phyloP scores from a whole-genome alignment of 108 stramenopile species.

The Tribonema minus region DNA sequence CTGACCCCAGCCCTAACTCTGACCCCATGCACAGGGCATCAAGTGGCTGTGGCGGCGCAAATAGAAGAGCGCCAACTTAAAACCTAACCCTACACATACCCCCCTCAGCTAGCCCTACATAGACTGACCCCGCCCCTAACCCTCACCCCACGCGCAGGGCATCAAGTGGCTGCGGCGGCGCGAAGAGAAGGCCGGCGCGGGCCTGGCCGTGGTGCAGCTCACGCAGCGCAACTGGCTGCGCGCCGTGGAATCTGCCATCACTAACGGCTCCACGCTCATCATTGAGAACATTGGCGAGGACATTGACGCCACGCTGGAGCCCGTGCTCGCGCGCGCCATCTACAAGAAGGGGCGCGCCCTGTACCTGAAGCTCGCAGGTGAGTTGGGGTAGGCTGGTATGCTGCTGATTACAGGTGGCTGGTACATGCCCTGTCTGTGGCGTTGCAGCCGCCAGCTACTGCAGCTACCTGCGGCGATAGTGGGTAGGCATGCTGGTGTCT shows the following conservation, averaged over 20 bases:
- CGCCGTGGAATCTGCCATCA: slow-evolving; percentile 65
- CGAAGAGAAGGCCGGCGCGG: slow-evolving; percentile 56
- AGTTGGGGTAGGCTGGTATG: no score
- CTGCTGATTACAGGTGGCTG: no score
- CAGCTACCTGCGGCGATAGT: no score
- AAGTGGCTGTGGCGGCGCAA: slow-evolving; percentile 76
- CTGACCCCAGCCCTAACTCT: no score
- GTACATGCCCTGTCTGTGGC: no score
- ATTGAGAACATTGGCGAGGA: slow-evolving; percentile 82
- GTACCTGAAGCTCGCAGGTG: background rate
- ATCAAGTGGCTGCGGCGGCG: slow-evolving; percentile 80
- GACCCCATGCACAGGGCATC: slow-evolving; percentile 82
- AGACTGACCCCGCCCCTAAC: no score
- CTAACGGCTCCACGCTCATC: slow-evolving; percentile 72
- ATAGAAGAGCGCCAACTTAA: slow-evolving; percentile 54
- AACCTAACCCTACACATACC: no score
- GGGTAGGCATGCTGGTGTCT: no score
- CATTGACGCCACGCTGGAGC: slow-evolving; percentile 80
- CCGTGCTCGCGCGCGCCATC: slow-evolving; percentile 75
- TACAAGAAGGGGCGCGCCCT: slow-evolving; percentile 72
- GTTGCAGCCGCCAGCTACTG: no score
- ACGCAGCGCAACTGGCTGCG: slow-evolving; percentile 77
- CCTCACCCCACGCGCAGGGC: no score
- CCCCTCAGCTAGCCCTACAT: no score
- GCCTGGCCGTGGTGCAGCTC: slow-evolving; percentile 59